phyloP scores from a whole-genome alignment of 2,329 filamentous ascomycete genomes.

The Seiridium unicorne region DNA sequence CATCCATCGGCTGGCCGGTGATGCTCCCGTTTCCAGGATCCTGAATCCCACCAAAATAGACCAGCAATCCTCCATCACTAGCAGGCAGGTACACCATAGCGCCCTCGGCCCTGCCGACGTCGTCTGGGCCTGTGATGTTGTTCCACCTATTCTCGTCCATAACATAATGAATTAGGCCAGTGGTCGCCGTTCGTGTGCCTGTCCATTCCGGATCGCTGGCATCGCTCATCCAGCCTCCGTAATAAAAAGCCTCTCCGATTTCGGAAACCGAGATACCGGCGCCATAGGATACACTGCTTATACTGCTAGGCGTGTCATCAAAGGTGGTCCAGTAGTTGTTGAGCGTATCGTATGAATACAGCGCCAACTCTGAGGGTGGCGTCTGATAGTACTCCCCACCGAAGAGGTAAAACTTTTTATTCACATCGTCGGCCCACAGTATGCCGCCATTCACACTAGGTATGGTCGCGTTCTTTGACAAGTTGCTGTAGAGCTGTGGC shows the following conservation, averaged over 20 bases:
- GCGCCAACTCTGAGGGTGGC: constrained; percentile 42
- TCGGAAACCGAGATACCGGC: constrained; percentile 54
- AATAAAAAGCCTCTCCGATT: constrained; percentile 57
- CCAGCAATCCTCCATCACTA: constrained; percentile 56
- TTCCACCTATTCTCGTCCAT: constrained; percentile 50
- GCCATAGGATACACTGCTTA: constrained; percentile 53
- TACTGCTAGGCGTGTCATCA: constrained; percentile 31
- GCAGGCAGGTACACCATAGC: constrained; percentile 59
- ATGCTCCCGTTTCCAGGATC: constrained; percentile 47
- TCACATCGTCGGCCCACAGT: constrained; percentile 60
- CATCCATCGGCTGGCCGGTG: constrained; percentile 42
- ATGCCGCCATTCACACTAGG: constrained; percentile 44
- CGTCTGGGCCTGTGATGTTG: constrained; percentile 54
- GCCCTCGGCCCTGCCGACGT: constrained; percentile 56
- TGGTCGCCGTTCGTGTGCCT: constrained; percentile 44
- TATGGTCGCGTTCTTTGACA: constrained; percentile 58
- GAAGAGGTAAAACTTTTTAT: constrained; percentile 62
- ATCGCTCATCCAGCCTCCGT: constrained; percentile 62
- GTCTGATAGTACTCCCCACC: constrained; percentile 53
- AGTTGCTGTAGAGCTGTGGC: constrained; percentile 48
- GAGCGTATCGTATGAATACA: constrained; percentile 58
- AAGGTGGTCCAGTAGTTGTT: constrained; percentile 54
- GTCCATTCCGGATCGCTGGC: constrained; percentile 50
- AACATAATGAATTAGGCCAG: constrained; percentile 54
- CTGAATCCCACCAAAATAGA: constrained; percentile 61